Conservation (phyloP, 1,284 basidiomycete species). For the Laetiporus sulphureus region DNA sequence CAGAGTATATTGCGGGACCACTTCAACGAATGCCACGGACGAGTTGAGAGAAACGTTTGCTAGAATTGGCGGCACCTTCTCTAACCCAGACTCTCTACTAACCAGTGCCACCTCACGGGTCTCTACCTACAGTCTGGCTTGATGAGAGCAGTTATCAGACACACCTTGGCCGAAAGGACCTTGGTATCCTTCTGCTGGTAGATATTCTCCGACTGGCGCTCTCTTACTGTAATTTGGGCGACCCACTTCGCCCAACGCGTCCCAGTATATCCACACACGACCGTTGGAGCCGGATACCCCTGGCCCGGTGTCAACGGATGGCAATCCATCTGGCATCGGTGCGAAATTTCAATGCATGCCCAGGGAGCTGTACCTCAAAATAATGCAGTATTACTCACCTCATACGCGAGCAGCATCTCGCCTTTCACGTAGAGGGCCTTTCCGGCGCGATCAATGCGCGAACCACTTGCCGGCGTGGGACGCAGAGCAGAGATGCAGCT, state of each 20-base stretch:
- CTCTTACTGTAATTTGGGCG: constrained; percentile 50
- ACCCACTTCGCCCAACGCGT: constrained; percentile 83
- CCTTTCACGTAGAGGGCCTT: not conserved
- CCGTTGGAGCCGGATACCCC: constrained; percentile 63
- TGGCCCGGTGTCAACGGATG: constrained; percentile 45
- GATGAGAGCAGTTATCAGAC: too few species aligned
- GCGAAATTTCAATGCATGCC: not conserved
- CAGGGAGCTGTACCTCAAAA: too few species aligned
- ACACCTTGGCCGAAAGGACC: constrained; percentile 50
- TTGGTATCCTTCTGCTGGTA: constrained; percentile 67
- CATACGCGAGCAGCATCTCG: not conserved
- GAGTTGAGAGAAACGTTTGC: constrained; percentile 58
- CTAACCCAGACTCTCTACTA: too few species aligned
- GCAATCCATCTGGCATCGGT: not conserved
- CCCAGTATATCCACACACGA: constrained; percentile 66
- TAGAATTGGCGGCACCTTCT: constrained; percentile 54
- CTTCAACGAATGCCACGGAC: constrained; percentile 36
- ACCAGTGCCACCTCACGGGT: too few species aligned
- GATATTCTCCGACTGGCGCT: constrained; percentile 53
- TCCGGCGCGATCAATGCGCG: not conserved
- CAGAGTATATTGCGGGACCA: constrained; percentile 20
- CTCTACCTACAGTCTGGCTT: too few species aligned
- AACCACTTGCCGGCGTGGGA: too few species aligned
- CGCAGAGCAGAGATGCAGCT: constrained; percentile 49
- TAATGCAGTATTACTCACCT: not conserved